phyloP scores from a whole-genome alignment of 2,329 filamentous ascomycete genomes.

The Fusarium sp. region DNA sequence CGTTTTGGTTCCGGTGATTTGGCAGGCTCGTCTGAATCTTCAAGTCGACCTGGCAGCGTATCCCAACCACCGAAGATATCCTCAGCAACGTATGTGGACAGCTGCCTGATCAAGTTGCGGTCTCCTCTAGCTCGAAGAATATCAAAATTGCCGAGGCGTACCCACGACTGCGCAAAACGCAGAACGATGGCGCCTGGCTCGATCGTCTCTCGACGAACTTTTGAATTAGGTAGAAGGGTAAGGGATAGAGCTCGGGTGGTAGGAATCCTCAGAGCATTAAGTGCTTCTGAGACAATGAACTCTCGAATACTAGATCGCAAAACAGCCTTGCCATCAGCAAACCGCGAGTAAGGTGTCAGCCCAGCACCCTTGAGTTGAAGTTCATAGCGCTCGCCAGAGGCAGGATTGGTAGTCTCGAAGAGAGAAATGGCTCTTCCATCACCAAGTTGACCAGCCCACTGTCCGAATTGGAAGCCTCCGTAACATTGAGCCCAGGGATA shows the following conservation, averaged over 20 bases:
- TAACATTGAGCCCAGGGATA: constrained; percentile 99
- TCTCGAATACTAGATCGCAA: constrained; percentile 93
- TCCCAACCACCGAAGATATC: constrained; percentile 92
- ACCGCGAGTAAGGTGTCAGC: constrained; percentile 92
- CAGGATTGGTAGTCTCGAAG: constrained; percentile 86
- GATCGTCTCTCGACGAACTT: constrained; percentile 80
- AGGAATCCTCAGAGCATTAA: constrained; percentile 88
- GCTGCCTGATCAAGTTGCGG: constrained; percentile 75
- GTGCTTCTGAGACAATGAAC: constrained; percentile 90
- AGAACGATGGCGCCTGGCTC: constrained; percentile 95
- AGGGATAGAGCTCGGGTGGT: constrained; percentile 88
- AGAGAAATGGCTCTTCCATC: constrained; percentile 95
- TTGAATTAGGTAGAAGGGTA: constrained; percentile 78
- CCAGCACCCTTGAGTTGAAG: constrained; percentile 95
- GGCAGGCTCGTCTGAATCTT: constrained; percentile 63
- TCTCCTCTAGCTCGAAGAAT: constrained; percentile 87
- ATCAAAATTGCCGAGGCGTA: constrained; percentile 96
- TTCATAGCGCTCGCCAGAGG: constrained; percentile 82
- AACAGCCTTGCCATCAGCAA: constrained; percentile 95
- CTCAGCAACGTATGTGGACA: constrained; percentile 88
- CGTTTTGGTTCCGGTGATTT: constrained; percentile 60
- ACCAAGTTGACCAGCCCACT: constrained; percentile 95
- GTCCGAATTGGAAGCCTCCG: constrained; percentile 83
- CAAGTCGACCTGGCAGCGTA: constrained; percentile 74
- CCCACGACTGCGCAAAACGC: constrained; percentile 91